phyloP scores from a whole-genome alignment of 2,329 filamentous ascomycete genomes.

The Orbilia ellipsospora region DNA sequence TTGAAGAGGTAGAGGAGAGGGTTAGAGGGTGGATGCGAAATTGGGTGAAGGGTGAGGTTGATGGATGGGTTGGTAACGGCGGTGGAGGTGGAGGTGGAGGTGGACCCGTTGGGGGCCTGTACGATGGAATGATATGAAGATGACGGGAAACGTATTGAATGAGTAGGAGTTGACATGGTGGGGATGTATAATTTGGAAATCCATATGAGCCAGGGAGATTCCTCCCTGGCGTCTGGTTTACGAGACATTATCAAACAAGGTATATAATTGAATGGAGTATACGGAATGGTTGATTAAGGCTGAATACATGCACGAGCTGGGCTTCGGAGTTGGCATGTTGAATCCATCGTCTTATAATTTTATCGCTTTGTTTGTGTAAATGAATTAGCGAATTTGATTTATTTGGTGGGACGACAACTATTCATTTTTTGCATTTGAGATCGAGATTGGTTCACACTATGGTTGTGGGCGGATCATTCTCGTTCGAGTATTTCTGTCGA shows the following conservation, averaged over 20 bases:
- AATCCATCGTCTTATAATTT: not conserved
- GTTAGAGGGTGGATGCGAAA: slow-evolving; percentile 47
- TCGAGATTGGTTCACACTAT: too few species aligned
- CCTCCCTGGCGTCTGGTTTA: slow-evolving; percentile 38
- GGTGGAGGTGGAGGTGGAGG: not conserved
- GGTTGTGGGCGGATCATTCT: too few species aligned
- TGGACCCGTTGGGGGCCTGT: not conserved
- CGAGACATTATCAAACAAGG: slow-evolving; percentile 28
- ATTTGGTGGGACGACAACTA: too few species aligned
- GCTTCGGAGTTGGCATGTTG: slow-evolving; percentile 30
- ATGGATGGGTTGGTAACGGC: slow-evolving; percentile 39
- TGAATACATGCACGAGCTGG: slow-evolving; percentile 34
- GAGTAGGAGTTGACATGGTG: not conserved
- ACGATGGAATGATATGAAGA: slow-evolving; percentile 17
- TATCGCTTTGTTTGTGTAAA: too few species aligned
- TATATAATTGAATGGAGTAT: not conserved
- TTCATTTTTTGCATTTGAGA: too few species aligned
- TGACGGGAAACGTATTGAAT: too few species aligned
- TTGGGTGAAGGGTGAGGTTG: slow-evolving; percentile 45
- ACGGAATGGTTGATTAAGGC: slow-evolving; percentile 4
- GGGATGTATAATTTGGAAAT: not conserved
- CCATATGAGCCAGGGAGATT: not conserved
- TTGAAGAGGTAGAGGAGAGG: slow-evolving; percentile 49
- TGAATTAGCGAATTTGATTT: too few species aligned
- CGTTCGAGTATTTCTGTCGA: too few species aligned